These are phyloP conservation scores for Plenodomus lindquistii DNA, from an alignment of 2,329 filamentous ascomycete genomes.

Conservation along the genomic window DNA sequence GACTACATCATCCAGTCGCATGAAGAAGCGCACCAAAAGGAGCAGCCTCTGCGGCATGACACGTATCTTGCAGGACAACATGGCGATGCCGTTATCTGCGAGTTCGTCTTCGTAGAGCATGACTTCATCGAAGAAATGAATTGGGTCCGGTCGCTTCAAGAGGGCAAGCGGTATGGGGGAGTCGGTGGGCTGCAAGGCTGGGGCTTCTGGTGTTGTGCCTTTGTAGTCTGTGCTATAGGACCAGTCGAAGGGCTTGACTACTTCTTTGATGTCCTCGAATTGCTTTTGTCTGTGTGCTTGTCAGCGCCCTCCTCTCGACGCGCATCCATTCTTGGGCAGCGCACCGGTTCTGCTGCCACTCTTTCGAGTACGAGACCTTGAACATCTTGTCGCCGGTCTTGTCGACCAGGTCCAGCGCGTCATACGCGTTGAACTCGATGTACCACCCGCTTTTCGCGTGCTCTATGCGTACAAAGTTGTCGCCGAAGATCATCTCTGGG, in stretches of 20 bases:
- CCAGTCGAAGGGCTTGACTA: slow-evolving; percentile 97
- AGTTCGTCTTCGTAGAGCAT: slow-evolving; percentile 97
- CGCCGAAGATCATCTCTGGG: slow-evolving; percentile 99
- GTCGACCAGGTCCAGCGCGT: slow-evolving; percentile 87
- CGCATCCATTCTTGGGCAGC: background rate
- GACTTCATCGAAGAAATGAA: slow-evolving; percentile 95
- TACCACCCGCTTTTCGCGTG: slow-evolving; percentile 78
- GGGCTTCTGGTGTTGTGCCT: slow-evolving; percentile 61
- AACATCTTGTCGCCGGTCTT: slow-evolving; percentile 92
- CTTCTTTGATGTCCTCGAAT: slow-evolving; percentile 84
- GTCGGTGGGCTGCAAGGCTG: slow-evolving; percentile 50
- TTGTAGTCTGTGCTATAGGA: slow-evolving; percentile 90
- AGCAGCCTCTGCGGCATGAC: slow-evolving; percentile 91
- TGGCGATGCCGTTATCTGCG: slow-evolving; percentile 93
- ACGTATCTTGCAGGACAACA: slow-evolving; percentile 86
- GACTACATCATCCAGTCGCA: slow-evolving; percentile 89
- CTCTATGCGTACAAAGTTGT: slow-evolving; percentile 79
- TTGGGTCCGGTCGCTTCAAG: slow-evolving; percentile 86
- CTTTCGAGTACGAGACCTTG: slow-evolving; percentile 87
- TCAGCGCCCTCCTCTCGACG: slow-evolving; percentile 8
- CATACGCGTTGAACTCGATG: slow-evolving; percentile 80
- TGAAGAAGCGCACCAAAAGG: slow-evolving; percentile 83
- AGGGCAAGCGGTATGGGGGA: slow-evolving; percentile 79
- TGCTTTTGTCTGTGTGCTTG: slow-evolving; percentile 67
- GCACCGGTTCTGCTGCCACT: slow-evolving; percentile 75